These are phyloP conservation scores for Hypoxylon fuscum DNA, from an alignment of 495 filamentous ascomycete genomes.

Conservation along the genomic window DNA sequence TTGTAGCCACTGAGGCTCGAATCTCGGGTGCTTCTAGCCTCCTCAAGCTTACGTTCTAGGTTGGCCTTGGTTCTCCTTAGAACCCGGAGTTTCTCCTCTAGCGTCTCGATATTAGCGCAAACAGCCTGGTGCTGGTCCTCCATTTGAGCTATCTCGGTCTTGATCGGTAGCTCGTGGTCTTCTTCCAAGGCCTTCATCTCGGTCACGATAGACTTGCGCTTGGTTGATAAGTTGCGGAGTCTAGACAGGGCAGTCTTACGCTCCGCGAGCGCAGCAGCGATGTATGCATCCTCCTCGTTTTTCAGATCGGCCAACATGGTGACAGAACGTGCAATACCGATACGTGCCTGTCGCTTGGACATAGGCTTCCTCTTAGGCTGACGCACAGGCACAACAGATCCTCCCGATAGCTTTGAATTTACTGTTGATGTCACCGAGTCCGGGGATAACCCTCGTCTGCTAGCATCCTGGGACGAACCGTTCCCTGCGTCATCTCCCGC, in stretches of 20 bases:
- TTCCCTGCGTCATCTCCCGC: constrained; percentile 54
- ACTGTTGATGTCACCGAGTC: constrained; percentile 10
- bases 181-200: constrained; percentile 53
- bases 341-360: constrained; percentile 71
- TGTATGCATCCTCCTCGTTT: constrained; percentile 70
- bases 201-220: constrained; percentile 53
- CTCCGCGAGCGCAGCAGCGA: constrained; percentile 64
- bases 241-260: constrained; percentile 67
- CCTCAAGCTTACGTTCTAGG: constrained; percentile 67
- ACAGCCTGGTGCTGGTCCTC: constrained; percentile 62
- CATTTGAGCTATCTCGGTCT: constrained; percentile 49
- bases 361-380: constrained; percentile 67
- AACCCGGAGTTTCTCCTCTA: constrained; percentile 70
- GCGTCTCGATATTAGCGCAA: constrained; percentile 65
- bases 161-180: constrained; percentile 50
- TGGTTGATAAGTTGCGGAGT: constrained; percentile 68
- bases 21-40: constrained; percentile 67
- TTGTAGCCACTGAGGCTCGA: constrained; percentile 61
- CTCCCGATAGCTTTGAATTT: constrained; percentile 26
- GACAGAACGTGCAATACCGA: constrained; percentile 76
- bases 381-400: constrained; percentile 66
- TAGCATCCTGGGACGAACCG: constrained; percentile 48
- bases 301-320: constrained; percentile 76
- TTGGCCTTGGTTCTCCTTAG: constrained; percentile 71
- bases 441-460: constrained; percentile 2